These are phyloP conservation scores for Ganoderma lingzhi DNA, from an alignment of 1,284 basidiomycete species.

Conservation along the genomic window DNA sequence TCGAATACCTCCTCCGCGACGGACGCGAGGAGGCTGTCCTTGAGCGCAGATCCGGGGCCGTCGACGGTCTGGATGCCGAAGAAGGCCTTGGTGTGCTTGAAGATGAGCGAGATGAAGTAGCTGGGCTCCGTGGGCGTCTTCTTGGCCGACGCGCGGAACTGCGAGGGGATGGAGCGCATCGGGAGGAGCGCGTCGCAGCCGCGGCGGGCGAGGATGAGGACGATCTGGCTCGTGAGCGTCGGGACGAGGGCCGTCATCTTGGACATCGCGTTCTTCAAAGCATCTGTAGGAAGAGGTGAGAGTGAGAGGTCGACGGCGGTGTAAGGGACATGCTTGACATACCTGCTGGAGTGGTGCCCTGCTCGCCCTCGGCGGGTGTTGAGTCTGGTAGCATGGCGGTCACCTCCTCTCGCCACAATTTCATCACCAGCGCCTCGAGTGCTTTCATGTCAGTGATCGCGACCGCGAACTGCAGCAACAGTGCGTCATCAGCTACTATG, in stretches of 20 bases:
- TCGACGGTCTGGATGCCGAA: constrained; percentile 68
- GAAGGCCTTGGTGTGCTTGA: constrained; percentile 85
- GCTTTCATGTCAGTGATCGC: constrained; percentile 70
- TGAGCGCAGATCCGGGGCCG: constrained; percentile 65
- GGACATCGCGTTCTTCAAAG: constrained; percentile 61
- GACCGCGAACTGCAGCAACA: constrained; percentile 67
- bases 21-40: constrained; percentile 56
- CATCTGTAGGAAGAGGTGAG: constrained; percentile 49
- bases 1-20: constrained; percentile 79
- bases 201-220: constrained; percentile 77
- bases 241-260: constrained; percentile 57
- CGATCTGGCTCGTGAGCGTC: constrained; percentile 68
- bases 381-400: constrained; percentile 61
- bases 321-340: constrained; percentile 8
- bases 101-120: constrained; percentile 83
- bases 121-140: constrained; percentile 78
- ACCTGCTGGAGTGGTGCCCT: constrained; percentile 63
- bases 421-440: constrained; percentile 57
- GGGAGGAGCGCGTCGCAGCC: constrained; percentile 88
- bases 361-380: constrained; percentile 36
- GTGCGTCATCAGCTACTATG: constrained; percentile 64
- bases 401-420: constrained; percentile 75
- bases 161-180: constrained; percentile 88
- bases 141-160: constrained; percentile 79
- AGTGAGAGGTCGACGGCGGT: background rate